phyloP scores from a whole-genome alignment of 2,329 filamentous ascomycete species.

The Xylogone sp. region DNA sequence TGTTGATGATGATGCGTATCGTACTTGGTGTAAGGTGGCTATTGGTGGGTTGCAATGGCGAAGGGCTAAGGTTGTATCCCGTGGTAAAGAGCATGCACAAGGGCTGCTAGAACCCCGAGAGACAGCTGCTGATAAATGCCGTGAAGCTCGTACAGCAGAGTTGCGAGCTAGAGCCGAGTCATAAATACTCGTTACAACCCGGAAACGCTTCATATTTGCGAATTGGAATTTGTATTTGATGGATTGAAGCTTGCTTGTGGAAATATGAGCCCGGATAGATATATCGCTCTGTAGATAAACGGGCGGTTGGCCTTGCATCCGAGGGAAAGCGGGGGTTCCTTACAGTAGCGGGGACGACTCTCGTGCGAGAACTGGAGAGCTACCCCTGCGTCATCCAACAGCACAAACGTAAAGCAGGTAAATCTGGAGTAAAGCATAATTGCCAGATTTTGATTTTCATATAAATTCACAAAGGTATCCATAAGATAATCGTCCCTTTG shows the following conservation, averaged over 20 bases:
- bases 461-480: neutral
- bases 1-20: neutral
- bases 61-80: neutral
- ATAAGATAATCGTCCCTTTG: neutral
- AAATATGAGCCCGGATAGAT: too few relatives aligned
- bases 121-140: slow-evolving; percentile 21
- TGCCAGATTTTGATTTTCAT: too few relatives aligned
- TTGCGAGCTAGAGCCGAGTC: slow-evolving; percentile 12
- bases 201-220: slow-evolving; percentile 24
- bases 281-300: too few relatives aligned
- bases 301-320: too few relatives aligned
- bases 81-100: neutral
- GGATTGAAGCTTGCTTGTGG: slow-evolving; percentile 1
- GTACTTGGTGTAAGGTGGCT: neutral
- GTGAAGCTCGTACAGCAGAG: slow-evolving; percentile 12
- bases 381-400: too few relatives aligned
- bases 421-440: too few relatives aligned
- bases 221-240: slow-evolving; percentile 14
- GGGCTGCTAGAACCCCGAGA: neutral
- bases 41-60: neutral
- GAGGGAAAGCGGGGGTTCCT: too few relatives aligned
- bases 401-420: too few relatives aligned
- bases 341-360: too few relatives aligned
- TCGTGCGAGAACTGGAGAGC: too few relatives aligned
- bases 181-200: slow-evolving; percentile 17